Conservation (phyloP, 2,329 filamentous ascomycete genomes). For the Chaetomiaceae sp. region DNA sequence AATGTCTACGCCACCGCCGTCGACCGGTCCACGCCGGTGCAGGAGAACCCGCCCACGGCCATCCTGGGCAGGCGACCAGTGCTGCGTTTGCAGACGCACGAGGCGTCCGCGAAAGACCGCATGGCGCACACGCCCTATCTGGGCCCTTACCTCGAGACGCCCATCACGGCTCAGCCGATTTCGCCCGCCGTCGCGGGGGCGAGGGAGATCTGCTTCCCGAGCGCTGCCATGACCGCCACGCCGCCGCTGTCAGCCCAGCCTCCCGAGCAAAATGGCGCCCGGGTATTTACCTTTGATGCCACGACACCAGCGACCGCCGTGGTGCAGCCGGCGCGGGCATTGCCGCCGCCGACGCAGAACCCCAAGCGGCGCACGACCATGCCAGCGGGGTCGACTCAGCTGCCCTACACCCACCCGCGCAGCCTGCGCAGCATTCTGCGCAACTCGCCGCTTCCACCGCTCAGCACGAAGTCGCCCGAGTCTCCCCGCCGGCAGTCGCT, state of each 20-base stretch:
- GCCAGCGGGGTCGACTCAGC: conserved; percentile 27
- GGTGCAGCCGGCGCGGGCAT: conserved; percentile 12
- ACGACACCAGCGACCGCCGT: conserved; percentile 5
- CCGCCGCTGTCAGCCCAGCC: conserved; percentile 51
- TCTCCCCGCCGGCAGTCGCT: conserved; percentile 50
- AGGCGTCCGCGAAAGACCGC: conserved; percentile 27
- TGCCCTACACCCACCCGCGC: conserved; percentile 54
- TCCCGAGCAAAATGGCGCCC: conserved; percentile 36
- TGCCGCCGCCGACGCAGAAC: conserved; percentile 30
- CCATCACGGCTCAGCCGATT: conserved; percentile 43
- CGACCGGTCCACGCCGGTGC: conserved; percentile 48
- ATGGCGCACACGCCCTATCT: conserved; percentile 40
- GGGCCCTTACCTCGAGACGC: conserved; percentile 47
- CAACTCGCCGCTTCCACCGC: conserved; percentile 57
- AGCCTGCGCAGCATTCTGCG: conserved; percentile 58
- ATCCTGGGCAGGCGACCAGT: conserved; percentile 41
- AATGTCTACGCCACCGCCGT: conserved; percentile 60
- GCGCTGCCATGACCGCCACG: conserved; percentile 51
- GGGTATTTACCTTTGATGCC: conserved; percentile 40
- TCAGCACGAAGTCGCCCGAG: conserved; percentile 42
- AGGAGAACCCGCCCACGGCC: conserved; percentile 34
- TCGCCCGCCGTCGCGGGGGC: conserved; percentile 40
- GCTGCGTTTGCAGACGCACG: conserved; percentile 34
- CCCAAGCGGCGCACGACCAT: conserved; percentile 35
- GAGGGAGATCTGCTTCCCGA: conserved; percentile 45